Conservation (phyloP, 140 eudicot species). For the Oenanthe javanica region DNA sequence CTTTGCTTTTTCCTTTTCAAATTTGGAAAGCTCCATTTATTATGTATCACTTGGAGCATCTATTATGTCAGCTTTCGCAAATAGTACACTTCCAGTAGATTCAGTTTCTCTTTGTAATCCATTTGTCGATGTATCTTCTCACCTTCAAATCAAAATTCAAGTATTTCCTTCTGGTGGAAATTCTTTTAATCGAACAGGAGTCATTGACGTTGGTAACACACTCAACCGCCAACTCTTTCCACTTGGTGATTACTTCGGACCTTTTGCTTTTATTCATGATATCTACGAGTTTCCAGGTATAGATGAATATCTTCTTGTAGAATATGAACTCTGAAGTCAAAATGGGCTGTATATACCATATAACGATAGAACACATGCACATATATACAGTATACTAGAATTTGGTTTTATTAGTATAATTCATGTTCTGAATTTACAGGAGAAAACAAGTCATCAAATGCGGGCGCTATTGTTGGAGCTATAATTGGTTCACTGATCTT, state of each 20-base stretch:
- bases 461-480: conserved; percentile 50
- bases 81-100: conserved; percentile 53
- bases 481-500: conserved; percentile 40
- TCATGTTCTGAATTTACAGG: conserved; percentile 23
- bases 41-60: conserved; percentile 28
- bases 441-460: conserved; percentile 42
- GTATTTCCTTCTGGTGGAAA: conserved; percentile 61
- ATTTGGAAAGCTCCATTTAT: conserved; percentile 46
- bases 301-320: not conserved
- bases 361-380: not conserved
- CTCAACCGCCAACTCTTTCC: conserved; percentile 52
- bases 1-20: conserved; percentile 59
- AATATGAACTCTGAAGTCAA: not conserved
- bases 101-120: conserved; percentile 46
- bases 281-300: conserved; percentile 62
- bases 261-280: conserved; percentile 51
- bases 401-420: not conserved
- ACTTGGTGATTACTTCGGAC: conserved; percentile 44
- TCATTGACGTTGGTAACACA: conserved; percentile 44
- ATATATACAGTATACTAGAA: not conserved
- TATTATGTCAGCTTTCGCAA: conserved; percentile 30
- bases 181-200: conserved; percentile 45
- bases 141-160: conserved; percentile 43
- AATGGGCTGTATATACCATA: not conserved
- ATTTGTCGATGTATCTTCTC: conserved; percentile 22